These are phyloP conservation scores for Terfezia boudieri DNA, from an alignment of 495 filamentous ascomycete genomes.

Conservation along the genomic window DNA sequence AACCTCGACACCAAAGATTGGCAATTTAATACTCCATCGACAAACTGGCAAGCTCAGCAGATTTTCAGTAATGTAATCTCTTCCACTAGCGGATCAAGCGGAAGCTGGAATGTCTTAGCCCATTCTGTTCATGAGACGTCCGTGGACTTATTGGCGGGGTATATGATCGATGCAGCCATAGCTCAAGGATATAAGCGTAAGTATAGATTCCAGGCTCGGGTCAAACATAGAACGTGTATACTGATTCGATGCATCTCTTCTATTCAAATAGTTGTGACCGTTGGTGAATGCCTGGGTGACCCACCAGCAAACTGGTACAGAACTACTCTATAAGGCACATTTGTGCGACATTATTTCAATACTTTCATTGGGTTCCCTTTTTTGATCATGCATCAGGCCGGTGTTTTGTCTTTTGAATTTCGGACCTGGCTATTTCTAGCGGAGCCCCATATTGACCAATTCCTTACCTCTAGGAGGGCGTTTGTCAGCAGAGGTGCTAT, in stretches of 20 bases:
- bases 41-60: slow-evolving; percentile 8
- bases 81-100: neutral
- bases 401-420: too few species aligned
- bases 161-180: slow-evolving; percentile 21
- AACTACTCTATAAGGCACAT: neutral
- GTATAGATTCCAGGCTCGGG: neutral
- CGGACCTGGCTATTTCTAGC: too few species aligned
- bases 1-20: slow-evolving; percentile 29
- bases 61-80: slow-evolving; percentile 4
- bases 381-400: too few species aligned
- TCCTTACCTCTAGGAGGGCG: too few species aligned
- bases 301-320: slow-evolving; percentile 47
- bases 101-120: slow-evolving; percentile 23
- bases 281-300: slow-evolving; percentile 55
- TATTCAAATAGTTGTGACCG: slow-evolving; percentile 31
- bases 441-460: too few species aligned
- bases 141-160: slow-evolving; percentile 19
- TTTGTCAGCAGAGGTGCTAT: too few species aligned
- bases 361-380: too few species aligned
- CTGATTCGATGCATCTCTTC: neutral
- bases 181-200: slow-evolving; percentile 17
- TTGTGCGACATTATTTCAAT: too few species aligned
- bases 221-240: neutral
- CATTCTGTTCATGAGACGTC: slow-evolving; percentile 28
- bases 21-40: slow-evolving; percentile 17